Conservation (phyloP, 768 basidiomycete genomes). For the Xerocomellus intermedius region DNA sequence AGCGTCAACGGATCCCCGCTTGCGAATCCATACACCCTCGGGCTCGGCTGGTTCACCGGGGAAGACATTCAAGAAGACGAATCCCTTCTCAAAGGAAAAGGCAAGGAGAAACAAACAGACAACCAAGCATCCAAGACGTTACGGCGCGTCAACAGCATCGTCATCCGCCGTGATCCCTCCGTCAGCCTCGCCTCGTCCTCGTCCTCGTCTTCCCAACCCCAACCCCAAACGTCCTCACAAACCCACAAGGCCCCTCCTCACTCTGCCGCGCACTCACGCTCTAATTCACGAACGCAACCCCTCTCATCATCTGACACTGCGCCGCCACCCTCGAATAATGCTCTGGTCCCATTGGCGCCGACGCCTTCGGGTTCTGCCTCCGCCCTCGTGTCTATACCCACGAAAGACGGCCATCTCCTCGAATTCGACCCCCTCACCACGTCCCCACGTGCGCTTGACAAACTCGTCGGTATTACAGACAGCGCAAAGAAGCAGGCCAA, state of each 20-base stretch:
- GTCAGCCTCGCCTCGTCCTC: constrained; percentile 36
- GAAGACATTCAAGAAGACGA: constrained; percentile 30
- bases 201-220: constrained; percentile 23
- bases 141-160: constrained; percentile 56
- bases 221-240: constrained; percentile 16
- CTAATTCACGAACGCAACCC: constrained; percentile 36
- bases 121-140: constrained; percentile 12
- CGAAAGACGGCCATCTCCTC: constrained; percentile 75
- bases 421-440: constrained; percentile 82
- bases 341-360: neutral
- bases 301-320: constrained; percentile 5
- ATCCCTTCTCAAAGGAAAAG: constrained; percentile 15
- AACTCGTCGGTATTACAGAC: constrained; percentile 73
- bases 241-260: constrained; percentile 16
- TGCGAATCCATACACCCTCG: constrained; percentile 72
- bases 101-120: constrained; percentile 23
- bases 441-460: constrained; percentile 69
- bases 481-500: constrained; percentile 82
- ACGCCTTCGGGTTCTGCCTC: constrained; percentile 34
- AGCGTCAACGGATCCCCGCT: constrained; percentile 83
- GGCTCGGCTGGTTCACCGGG: constrained; percentile 54
- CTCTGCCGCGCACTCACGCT: constrained; percentile 37
- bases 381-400: constrained; percentile 75
- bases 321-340: neutral
- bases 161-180: constrained; percentile 58